Base-by-base conservation (phyloP, 805 yeast species). In the Priceomyces medius region DNA sequence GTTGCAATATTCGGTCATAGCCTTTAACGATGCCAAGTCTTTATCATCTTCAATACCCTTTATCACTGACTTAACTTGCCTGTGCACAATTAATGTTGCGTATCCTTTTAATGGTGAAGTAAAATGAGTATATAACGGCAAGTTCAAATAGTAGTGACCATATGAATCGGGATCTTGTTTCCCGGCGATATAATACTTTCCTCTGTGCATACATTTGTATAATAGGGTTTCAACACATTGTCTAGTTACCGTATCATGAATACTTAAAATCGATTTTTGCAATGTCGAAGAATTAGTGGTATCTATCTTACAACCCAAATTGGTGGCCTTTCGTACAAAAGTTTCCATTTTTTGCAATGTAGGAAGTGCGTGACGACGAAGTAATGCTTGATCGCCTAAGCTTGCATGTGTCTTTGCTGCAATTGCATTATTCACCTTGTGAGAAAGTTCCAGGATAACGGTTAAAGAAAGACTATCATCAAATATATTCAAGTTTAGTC, bases 61-160 rank as follows among this genome's bases (percentile, higher is more conserved):
- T 29, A 93, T 60, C 20, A 83, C 78, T 2, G 80, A 61, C 58
- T 87, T 90, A 51, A 93, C 68, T 66, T 93, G 99, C 53, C 97
- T 80, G 58, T 93, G 99, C 29, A 88, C 98, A 50, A 90, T 79
- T 38, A 88, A 74, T 61, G 93, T 99, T 1, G 96, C 89, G 61
- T 90, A 93, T 54, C 99, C 77, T 60, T 95, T 79, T 58, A 88
- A 70, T 12, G 99, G 98, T 1, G 95, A 79, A n/a, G 87, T 85
- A 69, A 90, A 90, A 63, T 91, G 97, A 0, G 98, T 88, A 61
- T 88, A 93, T 33, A 88, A 69, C 20, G 97, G 95, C 43, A 85
- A 61, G 49, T 88, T 88, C 58, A 84, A 79, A 56, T 86, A 77
- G 63, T 85, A 93, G 55, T 91, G 96, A 8, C 83, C 83, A 57